Percentiles rank a stretch among this genome's conserved stretches.
phyloP scores from a whole-genome alignment of 352 stramenopile species.

The Phytophthora lateralis region DNA sequence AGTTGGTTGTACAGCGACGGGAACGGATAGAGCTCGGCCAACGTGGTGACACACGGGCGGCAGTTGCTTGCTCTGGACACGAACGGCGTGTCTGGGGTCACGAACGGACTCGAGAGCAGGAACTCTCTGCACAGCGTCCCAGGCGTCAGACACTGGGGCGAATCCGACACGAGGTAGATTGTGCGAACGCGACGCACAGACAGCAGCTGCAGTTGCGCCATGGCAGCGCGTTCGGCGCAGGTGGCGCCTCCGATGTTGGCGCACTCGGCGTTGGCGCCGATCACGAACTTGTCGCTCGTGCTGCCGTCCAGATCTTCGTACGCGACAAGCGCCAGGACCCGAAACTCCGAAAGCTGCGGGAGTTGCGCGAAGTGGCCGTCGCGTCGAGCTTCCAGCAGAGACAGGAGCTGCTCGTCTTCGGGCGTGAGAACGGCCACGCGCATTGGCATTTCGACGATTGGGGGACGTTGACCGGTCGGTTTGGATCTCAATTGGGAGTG shows the following conservation, averaged over 20 bases:
- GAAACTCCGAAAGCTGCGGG: conserved; percentile 53
- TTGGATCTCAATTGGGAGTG: not conserved
- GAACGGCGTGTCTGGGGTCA: conserved; percentile 60
- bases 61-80: conserved; percentile 65
- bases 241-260: conserved; percentile 84
- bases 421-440: conserved; percentile 45
- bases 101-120: conserved; percentile 70
- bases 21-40: conserved; percentile 84
- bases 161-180: conserved; percentile 90
- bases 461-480: not conserved
- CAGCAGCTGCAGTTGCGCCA: conserved; percentile 80
- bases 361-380: conserved; percentile 40
- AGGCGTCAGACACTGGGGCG: conserved; percentile 74
- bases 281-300: conserved; percentile 47
- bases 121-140: conserved; percentile 91
- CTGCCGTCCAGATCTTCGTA: conserved; percentile 59
- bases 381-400: conserved; percentile 51
- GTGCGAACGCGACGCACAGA: conserved; percentile 51
- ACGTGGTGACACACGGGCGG: conserved; percentile 56
- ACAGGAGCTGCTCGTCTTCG: conserved; percentile 52
- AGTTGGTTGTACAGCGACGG: conserved; percentile 82
- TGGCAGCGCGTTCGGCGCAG: conserved; percentile 86
- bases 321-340: conserved; percentile 58
- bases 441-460: conserved; percentile 24
- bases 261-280: conserved; percentile 88